These are phyloP conservation scores for Penicillium tannophilum DNA, from an alignment of 495 filamentous ascomycete genomes.

Conservation along the genomic window DNA sequence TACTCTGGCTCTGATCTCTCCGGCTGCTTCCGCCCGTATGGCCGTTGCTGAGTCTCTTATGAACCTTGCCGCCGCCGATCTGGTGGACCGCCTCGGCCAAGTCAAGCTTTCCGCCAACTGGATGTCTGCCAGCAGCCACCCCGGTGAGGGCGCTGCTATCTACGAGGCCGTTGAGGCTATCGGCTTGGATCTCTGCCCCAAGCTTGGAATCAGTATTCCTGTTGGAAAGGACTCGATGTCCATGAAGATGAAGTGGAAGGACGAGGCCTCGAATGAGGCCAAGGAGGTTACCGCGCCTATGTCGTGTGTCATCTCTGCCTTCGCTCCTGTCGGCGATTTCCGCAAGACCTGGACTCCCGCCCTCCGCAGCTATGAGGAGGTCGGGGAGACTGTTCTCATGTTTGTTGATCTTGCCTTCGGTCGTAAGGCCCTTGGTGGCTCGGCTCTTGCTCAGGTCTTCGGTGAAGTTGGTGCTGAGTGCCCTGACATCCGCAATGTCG, in stretches of 20 bases:
- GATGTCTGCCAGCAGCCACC: constrained; percentile 95
- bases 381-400: constrained; percentile 86
- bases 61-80: constrained; percentile 87
- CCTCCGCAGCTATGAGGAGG: constrained; percentile 78
- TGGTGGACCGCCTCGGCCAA: constrained; percentile 72
- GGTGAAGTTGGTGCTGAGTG: constrained; percentile 80
- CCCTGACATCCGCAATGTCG: constrained; percentile 81
- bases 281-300: constrained; percentile 92
- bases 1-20: constrained; percentile 83
- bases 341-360: constrained; percentile 91
- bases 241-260: constrained; percentile 97
- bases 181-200: constrained; percentile 81
- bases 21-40: constrained; percentile 94
- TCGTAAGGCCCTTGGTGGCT: constrained; percentile 81
- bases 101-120: constrained; percentile 94
- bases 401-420: constrained; percentile 86
- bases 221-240: constrained; percentile 98
- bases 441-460: constrained; percentile 90
- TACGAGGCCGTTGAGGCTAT: constrained; percentile 95
- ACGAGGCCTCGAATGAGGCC: constrained; percentile 61
- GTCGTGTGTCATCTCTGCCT: constrained; percentile 87
- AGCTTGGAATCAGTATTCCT: constrained; percentile 86
- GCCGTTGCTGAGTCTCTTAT: constrained; percentile 91
- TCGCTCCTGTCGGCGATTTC: constrained; percentile 77
- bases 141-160: constrained; percentile 89